Percentiles rank a stretch among this genome's conserved stretches.
These are phyloP conservation scores for Mallotus repandus DNA, from an alignment of 441 rosid genomes.

Conservation along the genomic window DNA sequence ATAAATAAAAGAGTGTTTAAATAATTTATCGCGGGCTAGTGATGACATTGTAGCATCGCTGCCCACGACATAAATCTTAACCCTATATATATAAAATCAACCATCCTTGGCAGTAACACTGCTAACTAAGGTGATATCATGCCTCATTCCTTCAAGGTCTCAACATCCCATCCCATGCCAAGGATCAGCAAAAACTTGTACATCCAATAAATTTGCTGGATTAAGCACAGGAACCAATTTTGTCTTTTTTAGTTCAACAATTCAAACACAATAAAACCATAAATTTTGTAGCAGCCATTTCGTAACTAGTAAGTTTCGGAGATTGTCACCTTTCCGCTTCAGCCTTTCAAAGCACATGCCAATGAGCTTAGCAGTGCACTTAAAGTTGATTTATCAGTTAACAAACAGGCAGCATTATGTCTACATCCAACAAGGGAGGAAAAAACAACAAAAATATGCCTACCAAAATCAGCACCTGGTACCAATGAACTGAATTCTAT, in stretches of 20 bases:
- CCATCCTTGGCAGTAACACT: too few species aligned
- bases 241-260: not conserved
- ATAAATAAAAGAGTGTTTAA: too few species aligned
- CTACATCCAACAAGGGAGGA: not conserved
- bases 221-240: not conserved
- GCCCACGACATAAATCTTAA: too few species aligned
- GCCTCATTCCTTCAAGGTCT: too few species aligned
- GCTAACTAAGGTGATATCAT: too few species aligned
- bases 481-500: constrained; percentile 1
- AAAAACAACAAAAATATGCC: not conserved
- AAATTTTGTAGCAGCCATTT: too few species aligned
- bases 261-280: too few species aligned
- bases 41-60: too few species aligned
- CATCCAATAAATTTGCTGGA: not conserved
- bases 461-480: not conserved
- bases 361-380: constrained; percentile 3
- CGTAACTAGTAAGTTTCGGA: too few species aligned
- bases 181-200: not conserved
- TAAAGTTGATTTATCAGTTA: not conserved
- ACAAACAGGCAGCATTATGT: not conserved
- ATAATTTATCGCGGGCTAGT: too few species aligned
- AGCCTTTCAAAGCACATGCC: not conserved
- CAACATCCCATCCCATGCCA: not conserved
- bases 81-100: too few species aligned
- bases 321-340: not conserved